Evolutionary conservation across 768 basidiomycete genomes (phyloP).

Genomic region (Rhizopogon salebrosus): DNA sequence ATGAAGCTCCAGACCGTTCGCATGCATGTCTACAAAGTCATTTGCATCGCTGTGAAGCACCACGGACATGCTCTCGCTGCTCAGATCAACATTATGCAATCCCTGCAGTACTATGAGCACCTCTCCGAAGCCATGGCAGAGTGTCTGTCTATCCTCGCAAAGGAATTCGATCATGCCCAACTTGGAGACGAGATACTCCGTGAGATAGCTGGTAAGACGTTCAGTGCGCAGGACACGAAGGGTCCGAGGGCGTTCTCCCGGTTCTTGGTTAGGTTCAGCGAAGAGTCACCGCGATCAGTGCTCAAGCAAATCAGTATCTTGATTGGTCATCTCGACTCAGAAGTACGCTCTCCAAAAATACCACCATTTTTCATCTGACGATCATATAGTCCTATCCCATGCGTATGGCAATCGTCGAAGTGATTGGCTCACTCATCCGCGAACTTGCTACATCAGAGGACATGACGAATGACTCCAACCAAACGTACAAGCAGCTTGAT

Average conservation of each 20-base stretch:
- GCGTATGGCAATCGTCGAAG: conserved; percentile 91
- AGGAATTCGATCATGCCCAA: conserved; percentile 85
- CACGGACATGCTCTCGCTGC: conserved; percentile 81
- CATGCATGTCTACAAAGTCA: conserved; percentile 76
- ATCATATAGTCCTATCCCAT: conserved; percentile 81
- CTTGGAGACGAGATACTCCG: conserved; percentile 88
- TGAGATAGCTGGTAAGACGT: conserved; percentile 76
- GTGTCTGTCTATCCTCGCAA: conserved; percentile 69
- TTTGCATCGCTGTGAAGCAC: conserved; percentile 88
- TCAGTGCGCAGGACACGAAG: conserved; percentile 80
- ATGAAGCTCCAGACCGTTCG: conserved; percentile 78
- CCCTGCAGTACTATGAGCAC: conserved; percentile 91
- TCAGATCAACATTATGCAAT: conserved; percentile 88
- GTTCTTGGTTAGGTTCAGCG: conserved; percentile 79
- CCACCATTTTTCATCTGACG: not conserved
- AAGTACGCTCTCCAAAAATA: conserved; percentile 44
- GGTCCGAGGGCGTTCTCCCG: conserved; percentile 79
- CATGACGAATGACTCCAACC: conserved; percentile 32
- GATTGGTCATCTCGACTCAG: conserved; percentile 83
- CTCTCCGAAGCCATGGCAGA: conserved; percentile 94
- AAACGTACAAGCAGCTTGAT: conserved; percentile 65
- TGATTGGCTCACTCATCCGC: conserved; percentile 78
- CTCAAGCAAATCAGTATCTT: conserved; percentile 88
- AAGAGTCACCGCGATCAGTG: conserved; percentile 73
- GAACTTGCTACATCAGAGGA: conserved; percentile 63